Conservation (phyloP, 768 basidiomycete species). For the Daedaleopsis sinensis region DNA sequence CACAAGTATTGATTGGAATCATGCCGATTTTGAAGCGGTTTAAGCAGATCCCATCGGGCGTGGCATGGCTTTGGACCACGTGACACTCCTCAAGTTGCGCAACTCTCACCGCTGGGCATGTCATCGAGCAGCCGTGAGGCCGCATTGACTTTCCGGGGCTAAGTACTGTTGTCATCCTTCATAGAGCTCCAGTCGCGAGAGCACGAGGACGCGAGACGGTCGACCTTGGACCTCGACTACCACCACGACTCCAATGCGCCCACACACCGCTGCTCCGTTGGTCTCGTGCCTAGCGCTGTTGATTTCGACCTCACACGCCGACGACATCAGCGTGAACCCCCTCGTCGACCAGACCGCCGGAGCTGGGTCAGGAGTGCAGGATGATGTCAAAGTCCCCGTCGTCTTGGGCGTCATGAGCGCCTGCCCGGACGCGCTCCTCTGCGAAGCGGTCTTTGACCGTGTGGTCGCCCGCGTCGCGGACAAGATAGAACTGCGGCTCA, state of each 20-base stretch:
- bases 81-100: constrained; percentile 8
- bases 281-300: neutral
- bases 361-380: constrained; percentile 9
- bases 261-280: neutral
- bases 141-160: neutral
- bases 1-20: neutral
- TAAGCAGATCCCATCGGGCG: neutral
- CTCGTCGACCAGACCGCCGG: constrained; percentile 4
- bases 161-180: neutral
- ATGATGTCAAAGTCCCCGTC: constrained; percentile 49
- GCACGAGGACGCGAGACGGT: neutral
- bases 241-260: constrained; percentile 4
- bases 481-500: constrained; percentile 69
- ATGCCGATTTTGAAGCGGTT: neutral
- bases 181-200: no score
- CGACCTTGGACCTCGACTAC: neutral
- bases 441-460: constrained; percentile 75
- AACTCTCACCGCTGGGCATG: constrained; percentile 6
- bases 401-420: constrained; percentile 66
- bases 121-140: neutral
- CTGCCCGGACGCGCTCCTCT: constrained; percentile 83
- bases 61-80: neutral
- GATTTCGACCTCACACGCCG: neutral
- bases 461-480: constrained; percentile 63
- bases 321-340: neutral